Conservation (phyloP, 179 eudicot genomes). For the Camellia oleifera region DNA sequence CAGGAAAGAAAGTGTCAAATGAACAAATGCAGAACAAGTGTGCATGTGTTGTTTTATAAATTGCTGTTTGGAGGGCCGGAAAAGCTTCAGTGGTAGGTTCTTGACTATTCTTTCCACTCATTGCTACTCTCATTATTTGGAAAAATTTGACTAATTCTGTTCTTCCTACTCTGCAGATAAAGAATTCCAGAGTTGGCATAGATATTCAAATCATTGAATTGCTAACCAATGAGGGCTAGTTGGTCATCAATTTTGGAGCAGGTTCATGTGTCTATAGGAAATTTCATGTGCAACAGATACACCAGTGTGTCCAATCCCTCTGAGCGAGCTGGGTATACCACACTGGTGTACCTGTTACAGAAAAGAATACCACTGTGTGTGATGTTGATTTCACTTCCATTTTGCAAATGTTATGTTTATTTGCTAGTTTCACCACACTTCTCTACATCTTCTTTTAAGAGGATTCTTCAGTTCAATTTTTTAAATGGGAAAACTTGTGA, state of each 20-base stretch:
- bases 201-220: constrained; percentile 3
- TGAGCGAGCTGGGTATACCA: too few relatives aligned
- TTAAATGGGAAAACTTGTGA: not conserved
- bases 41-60: constrained; percentile 48
- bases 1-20: constrained; percentile 43
- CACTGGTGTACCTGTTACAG: too few relatives aligned
- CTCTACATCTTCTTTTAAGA: not conserved
- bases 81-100: constrained; percentile 5
- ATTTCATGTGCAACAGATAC: too few relatives aligned
- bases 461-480: not conserved
- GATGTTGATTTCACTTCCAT: constrained; percentile 7
- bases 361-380: too few relatives aligned
- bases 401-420: constrained; percentile 4
- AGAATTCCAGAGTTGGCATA: not conserved
- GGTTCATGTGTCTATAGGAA: constrained; percentile 11
- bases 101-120: not conserved
- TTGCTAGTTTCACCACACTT: not conserved
- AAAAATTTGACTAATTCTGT: not conserved
- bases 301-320: too few relatives aligned
- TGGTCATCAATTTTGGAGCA: constrained; percentile 6
- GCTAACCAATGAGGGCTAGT: constrained; percentile 3
- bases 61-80: constrained; percentile 11
- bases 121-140: constrained; percentile 1
- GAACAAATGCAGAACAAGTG: constrained; percentile 46
- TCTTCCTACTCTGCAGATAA: constrained; percentile 11